Base-by-base conservation (phyloP, 768 basidiomycete species). In the Lentinula raphanica region DNA sequence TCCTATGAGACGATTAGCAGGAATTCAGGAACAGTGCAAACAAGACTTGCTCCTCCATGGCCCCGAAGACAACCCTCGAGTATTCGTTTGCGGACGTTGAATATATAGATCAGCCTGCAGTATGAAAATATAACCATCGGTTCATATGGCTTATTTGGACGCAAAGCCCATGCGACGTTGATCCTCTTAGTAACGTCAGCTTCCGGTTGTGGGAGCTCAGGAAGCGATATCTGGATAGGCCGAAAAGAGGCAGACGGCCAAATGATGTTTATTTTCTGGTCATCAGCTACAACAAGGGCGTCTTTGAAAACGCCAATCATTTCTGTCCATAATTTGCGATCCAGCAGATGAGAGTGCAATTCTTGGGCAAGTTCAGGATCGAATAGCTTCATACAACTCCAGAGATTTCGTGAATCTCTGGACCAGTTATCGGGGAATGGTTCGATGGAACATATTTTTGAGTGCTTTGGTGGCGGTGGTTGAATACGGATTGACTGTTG, bases 11-110 rank as follows among this genome's bases (percentile, higher is more conserved):
- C 39, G 42, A 62, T 64, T 29, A 28, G 31, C 15, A 32, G 12
- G 54, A 32, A 62, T 51, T 3, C 53, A 32, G 21, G 35, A 35
- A 38, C 57, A 53, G 39, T 3, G 32, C 12, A 27, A 3, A 21
- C n/a, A n/a, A 48, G 27, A 71, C 83, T 72, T 71, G 88, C 89
- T 36, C 85, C 86, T 21, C 89, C 89, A 66, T 91, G 89, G 2
- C 87, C 88, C 38, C 85, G 80, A 39, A 88, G 71, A 60, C 71
- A 74, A 6, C 84, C 78, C 2, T 78, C 58, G 5, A 84, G 59
- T 3, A 66, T 65, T 39, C 72, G 71, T 19, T 66, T 69, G 51
- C 69, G 69, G 9, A 79, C 70, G 62, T 85, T 76, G 65, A 82
- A 77, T 15, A 88, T 72, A 64, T 84, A 84, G 21, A 90, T 61